phyloP scores from a whole-genome alignment of 108 stramenopile species.

The Seminavis robusta region DNA sequence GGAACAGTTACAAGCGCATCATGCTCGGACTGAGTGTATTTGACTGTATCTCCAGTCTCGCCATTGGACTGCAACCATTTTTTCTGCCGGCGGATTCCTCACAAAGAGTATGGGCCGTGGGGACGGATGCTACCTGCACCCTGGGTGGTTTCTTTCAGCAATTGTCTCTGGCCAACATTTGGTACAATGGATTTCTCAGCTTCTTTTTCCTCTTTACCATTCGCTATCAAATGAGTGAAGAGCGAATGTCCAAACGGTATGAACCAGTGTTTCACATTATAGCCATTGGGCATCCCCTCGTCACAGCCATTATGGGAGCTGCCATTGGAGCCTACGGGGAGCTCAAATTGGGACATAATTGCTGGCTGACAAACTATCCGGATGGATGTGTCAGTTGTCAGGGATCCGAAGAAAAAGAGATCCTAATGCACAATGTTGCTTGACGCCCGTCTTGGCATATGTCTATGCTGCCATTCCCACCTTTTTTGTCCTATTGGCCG shows the following conservation, averaged over 20 bases:
- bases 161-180: conserved; percentile 9
- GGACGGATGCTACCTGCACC: conserved; percentile 20
- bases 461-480: no score
- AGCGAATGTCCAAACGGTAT: conserved; percentile 6
- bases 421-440: no score
- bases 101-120: conserved; percentile 16
- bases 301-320: not conserved
- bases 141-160: conserved; percentile 20
- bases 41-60: conserved; percentile 9
- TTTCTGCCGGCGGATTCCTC: conserved; percentile 9
- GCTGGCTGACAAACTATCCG: no score
- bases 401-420: no score
- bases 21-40: conserved; percentile 15
- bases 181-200: conserved; percentile 24
- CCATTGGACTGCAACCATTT: not conserved
- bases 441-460: no score
- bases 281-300: not conserved
- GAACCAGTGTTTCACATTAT: conserved; percentile 19
- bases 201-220: conserved; percentile 23
- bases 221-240: conserved; percentile 1
- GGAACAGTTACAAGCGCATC: conserved; percentile 14
- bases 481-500: no score
- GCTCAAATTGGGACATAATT: no score
- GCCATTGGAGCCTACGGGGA: not conserved
- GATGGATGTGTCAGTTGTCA: no score